Base-by-base conservation (phyloP, 2,329 filamentous ascomycete genomes). In the Aspergillus ibericus region DNA sequence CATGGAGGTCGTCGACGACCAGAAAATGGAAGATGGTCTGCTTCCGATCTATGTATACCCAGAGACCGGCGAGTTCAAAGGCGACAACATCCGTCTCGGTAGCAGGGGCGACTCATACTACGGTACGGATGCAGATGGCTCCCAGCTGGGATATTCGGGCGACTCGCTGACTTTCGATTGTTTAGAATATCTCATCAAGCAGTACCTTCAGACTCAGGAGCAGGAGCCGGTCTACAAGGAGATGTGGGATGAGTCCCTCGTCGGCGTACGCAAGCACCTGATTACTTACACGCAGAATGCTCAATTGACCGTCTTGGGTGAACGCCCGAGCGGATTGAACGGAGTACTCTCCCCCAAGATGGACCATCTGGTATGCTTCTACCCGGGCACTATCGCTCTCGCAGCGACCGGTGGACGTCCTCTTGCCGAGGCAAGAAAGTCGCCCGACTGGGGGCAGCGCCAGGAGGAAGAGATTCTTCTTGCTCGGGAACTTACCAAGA, bases 41-140 rank as follows among this genome's bases (percentile, higher is more conserved):
- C 83, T 98, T 3, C 95, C 93, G 34, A 98, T 98, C 69, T 98
- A 89, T 76, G 89, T 99, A 65, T 88, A 92, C 72, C 86, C 95
- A 4, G 85, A 87, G 27, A 86, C 81, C 12, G 95, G 95, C 57
- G 79, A 86, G 54, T 99, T 98, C 77, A 84, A 86, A 52, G 92
- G 91, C 18, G 78, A 86, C 18, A 96, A 97, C 70, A 93, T 99
- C 69, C 90, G 95, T 16, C 83, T 98, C 20, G 95, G 95, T 38
- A 97, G 92, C 73, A 86, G 95, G 61, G 95, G 95, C 47, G 95
- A 99, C 79, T 97, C 93, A 49, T 99, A 98, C 78, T 99, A 99
- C 77, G 84, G 78, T 81, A 69, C 46, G 72, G 65, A 20, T 25
- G 32, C 16, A 15, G 18, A 7, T 20, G 16, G 4, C 10, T 22